Evolutionary conservation across 306 rosid genomes (phyloP).

Genomic region (Parietaria judaica): DNA sequence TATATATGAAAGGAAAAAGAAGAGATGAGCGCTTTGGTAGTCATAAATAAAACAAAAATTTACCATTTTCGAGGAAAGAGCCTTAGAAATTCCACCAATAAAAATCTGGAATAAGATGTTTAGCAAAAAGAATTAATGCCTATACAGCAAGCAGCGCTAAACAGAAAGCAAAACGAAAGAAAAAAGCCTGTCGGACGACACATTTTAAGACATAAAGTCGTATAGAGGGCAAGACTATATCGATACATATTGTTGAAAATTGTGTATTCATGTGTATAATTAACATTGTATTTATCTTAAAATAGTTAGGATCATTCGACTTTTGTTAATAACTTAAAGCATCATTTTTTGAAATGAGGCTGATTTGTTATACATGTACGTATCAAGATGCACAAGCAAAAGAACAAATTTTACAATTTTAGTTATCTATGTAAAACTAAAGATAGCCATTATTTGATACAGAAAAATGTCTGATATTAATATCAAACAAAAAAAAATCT

Average conservation of each 20-base stretch:
- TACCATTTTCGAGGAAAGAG: constrained; percentile 76
- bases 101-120: constrained; percentile 48
- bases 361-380: too few relatives aligned
- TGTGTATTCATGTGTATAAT: too few relatives aligned
- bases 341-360: too few relatives aligned
- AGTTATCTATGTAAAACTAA: too few relatives aligned
- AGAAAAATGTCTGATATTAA: too few relatives aligned
- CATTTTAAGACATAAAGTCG: background rate
- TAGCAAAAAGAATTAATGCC: constrained; percentile 7
- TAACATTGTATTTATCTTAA: too few relatives aligned
- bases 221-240: background rate
- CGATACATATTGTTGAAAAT: background rate
- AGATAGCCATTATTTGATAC: too few relatives aligned
- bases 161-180: background rate
- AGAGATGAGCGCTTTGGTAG: background rate
- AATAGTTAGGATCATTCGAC: too few relatives aligned
- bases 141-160: background rate
- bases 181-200: background rate
- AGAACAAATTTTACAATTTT: too few relatives aligned
- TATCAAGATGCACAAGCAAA: too few relatives aligned
- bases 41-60: background rate
- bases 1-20: background rate
- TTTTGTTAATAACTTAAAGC: too few relatives aligned
- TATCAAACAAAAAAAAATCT: too few relatives aligned
- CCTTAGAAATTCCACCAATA: constrained; percentile 79